Evolutionary conservation across 164 flowering plant genomes (phyloP).

Genomic region (Warburgia ugandensis): DNA sequence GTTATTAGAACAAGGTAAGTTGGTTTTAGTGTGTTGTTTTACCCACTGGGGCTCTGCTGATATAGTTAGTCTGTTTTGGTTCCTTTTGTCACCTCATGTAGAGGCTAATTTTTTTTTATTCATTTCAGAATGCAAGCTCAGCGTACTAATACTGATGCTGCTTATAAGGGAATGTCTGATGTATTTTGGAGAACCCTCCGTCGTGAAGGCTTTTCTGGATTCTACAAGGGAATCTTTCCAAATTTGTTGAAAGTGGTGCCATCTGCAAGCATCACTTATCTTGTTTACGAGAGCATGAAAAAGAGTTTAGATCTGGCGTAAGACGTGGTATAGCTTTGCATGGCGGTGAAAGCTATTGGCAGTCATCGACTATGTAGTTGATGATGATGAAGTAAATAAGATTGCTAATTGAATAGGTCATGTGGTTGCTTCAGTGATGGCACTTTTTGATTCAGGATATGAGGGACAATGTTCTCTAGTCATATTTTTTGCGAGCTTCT

Average conservation of each 20-base stretch:
- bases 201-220: slow-evolving; percentile 68
- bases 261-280: slow-evolving; percentile 86
- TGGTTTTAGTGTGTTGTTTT: neutral
- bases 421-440: slow-evolving; percentile 15
- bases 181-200: slow-evolving; percentile 63
- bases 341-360: slow-evolving; percentile 14
- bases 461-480: slow-evolving; percentile 25
- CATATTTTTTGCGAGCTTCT: neutral
- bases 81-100: neutral
- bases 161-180: slow-evolving; percentile 74
- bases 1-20: slow-evolving; percentile 88
- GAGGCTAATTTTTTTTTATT: slow-evolving; percentile 5
- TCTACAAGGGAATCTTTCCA: slow-evolving; percentile 90
- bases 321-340: slow-evolving; percentile 6
- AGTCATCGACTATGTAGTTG: slow-evolving; percentile 18
- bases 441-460: slow-evolving; percentile 3
- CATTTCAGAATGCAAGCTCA: slow-evolving; percentile 85
- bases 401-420: slow-evolving; percentile 15
- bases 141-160: slow-evolving; percentile 20
- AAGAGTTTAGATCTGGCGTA: slow-evolving; percentile 65
- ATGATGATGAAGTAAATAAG: slow-evolving; percentile 25
- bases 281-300: slow-evolving; percentile 88
- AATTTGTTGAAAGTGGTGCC: slow-evolving; percentile 91
- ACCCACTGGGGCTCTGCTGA: neutral
- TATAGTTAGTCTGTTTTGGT: neutral